phyloP scores from a whole-genome alignment of 345 rosid species.

The Triadica sebifera region DNA sequence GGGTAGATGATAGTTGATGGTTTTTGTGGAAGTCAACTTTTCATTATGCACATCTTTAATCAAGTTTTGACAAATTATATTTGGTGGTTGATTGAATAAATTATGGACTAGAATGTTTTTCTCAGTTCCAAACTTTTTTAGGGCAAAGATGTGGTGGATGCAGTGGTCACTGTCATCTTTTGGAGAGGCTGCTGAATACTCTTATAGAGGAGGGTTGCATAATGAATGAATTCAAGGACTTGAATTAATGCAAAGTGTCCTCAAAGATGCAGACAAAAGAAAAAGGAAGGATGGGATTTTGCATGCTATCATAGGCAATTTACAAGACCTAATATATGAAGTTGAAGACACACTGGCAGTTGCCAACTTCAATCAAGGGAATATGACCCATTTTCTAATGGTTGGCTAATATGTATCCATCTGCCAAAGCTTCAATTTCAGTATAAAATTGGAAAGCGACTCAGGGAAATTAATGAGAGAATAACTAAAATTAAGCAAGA shows the following conservation, averaged over 20 bases:
- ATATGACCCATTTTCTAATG: neutral
- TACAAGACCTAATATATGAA: slow-evolving; percentile 41
- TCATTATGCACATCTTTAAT: neutral
- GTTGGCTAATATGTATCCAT: slow-evolving; percentile 12
- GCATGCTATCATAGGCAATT: slow-evolving; percentile 24
- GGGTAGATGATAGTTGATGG: neutral
- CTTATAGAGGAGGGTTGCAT: slow-evolving; percentile 32
- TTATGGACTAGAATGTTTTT: neutral
- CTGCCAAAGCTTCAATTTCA: slow-evolving; percentile 15
- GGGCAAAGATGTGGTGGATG: slow-evolving; percentile 36
- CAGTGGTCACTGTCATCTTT: slow-evolving; percentile 28
- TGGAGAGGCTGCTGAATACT: slow-evolving; percentile 35
- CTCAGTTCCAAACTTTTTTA: slow-evolving; percentile 2
- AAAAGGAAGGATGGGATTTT: slow-evolving; percentile 40
- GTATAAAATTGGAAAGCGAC: slow-evolving; percentile 23
- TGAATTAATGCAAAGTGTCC: slow-evolving; percentile 40
- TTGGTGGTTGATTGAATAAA: neutral
- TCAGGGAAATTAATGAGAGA: slow-evolving; percentile 18
- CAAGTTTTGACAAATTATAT: neutral
- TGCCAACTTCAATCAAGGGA: slow-evolving; percentile 27
- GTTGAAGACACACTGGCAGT: slow-evolving; percentile 30
- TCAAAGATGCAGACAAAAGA: slow-evolving; percentile 46
- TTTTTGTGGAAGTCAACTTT: neutral
- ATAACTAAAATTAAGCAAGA: slow-evolving; percentile 13
- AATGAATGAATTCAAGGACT: slow-evolving; percentile 38